phyloP scores from a whole-genome alignment of 2,329 filamentous ascomycete species.

The Pseudogymnoascus sp. region DNA sequence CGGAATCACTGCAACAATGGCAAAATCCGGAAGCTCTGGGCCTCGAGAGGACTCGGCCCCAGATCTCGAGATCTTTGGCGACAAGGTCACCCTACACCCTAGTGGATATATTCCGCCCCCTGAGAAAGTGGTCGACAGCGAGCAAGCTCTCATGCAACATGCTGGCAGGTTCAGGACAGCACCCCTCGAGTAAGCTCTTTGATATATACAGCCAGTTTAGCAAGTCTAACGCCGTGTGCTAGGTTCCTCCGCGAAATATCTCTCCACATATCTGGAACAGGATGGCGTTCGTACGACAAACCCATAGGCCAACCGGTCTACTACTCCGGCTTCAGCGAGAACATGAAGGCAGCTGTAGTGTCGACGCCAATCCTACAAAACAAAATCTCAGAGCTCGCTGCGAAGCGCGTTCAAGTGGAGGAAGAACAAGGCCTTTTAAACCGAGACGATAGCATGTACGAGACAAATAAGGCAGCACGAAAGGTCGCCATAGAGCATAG shows the following conservation, averaged over 20 bases:
- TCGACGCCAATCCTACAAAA: constrained; percentile 65
- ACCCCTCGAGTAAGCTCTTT: constrained; percentile 46
- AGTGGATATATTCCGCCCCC: constrained; percentile 55
- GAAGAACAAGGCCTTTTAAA: constrained; percentile 63
- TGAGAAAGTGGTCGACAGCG: constrained; percentile 40
- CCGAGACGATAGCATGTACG: constrained; percentile 47
- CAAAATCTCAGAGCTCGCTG: constrained; percentile 70
- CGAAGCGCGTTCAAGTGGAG: constrained; percentile 66
- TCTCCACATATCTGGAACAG: constrained; percentile 83
- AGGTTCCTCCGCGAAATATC: constrained; percentile 89
- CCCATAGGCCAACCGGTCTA: constrained; percentile 88
- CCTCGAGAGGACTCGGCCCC: constrained; percentile 48
- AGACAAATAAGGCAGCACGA: constrained; percentile 44
- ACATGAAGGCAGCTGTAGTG: constrained; percentile 75
- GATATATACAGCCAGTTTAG: not conserved
- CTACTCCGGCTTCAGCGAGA: constrained; percentile 84
- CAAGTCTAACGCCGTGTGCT: constrained; percentile 2
- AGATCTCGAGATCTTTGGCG: constrained; percentile 70
- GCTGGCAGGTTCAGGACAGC: constrained; percentile 78
- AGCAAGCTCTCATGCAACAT: constrained; percentile 67
- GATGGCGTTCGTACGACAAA: constrained; percentile 90
- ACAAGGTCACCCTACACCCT: constrained; percentile 67
- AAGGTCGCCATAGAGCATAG: constrained; percentile 61
- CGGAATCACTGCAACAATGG: constrained; percentile 28
- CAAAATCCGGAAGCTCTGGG: constrained; percentile 20